Evolutionary conservation across 352 stramenopile genomes (phyloP).

Genomic region (Phytophthora pluvialis): DNA sequence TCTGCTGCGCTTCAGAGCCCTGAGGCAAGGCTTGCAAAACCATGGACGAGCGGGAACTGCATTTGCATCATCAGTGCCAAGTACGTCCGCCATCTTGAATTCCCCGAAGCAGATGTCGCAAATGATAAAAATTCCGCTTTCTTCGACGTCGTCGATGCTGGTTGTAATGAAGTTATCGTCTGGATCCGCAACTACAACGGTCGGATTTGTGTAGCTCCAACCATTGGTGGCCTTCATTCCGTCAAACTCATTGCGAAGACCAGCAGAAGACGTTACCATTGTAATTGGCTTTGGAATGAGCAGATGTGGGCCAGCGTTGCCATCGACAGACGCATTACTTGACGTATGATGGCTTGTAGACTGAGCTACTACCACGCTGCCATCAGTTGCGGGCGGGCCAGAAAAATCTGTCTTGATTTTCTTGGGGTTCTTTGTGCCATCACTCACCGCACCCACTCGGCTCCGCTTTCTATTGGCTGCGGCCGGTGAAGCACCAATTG

Average conservation of each 20-base stretch:
- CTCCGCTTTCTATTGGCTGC: conserved; percentile 29
- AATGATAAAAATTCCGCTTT: conserved; percentile 65
- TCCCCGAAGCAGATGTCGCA: conserved; percentile 81
- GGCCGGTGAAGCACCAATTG: background rate
- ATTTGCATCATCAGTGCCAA: conserved; percentile 45
- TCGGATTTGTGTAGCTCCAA: conserved; percentile 31
- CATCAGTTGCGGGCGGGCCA: conserved; percentile 13
- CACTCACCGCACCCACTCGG: conserved; percentile 18
- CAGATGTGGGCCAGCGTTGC: conserved; percentile 13
- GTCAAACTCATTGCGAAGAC: conserved; percentile 31
- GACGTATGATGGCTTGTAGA: conserved; percentile 2
- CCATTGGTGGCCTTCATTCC: conserved; percentile 25
- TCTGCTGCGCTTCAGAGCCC: conserved; percentile 73
- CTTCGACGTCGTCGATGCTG: conserved; percentile 42
- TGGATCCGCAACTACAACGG: conserved; percentile 49
- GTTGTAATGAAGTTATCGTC: conserved; percentile 38
- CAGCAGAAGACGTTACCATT: conserved; percentile 26
- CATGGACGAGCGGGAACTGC: conserved; percentile 65
- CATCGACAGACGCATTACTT: conserved; percentile 27
- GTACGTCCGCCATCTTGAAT: conserved; percentile 72
- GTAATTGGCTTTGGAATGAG: conserved; percentile 42
- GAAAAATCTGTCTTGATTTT: conserved; percentile 24
- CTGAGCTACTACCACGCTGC: conserved; percentile 5
- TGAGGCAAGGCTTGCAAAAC: conserved; percentile 73
- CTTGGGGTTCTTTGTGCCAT: conserved; percentile 11